These are phyloP conservation scores for Leccinum proliferum DNA, from an alignment of 1,284 basidiomycete species.

Conservation along the genomic window DNA sequence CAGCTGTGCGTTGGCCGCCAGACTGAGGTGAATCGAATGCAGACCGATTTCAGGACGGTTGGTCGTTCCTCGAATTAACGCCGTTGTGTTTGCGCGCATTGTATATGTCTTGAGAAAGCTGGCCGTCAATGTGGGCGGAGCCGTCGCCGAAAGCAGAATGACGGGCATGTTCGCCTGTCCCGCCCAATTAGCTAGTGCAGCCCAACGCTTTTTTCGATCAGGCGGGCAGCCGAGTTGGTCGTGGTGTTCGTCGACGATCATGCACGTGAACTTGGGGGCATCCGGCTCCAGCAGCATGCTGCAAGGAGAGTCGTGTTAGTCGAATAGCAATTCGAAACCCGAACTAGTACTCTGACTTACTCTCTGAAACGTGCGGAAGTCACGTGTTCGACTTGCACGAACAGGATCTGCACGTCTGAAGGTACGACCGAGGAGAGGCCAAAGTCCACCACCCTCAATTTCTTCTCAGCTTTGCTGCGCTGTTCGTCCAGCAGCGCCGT, in stretches of 20 bases:
- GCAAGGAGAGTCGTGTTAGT: background rate
- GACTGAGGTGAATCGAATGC: background rate
- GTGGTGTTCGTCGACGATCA: constrained; percentile 3
- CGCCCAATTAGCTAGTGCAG: background rate
- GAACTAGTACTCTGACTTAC: too few species aligned
- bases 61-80: background rate
- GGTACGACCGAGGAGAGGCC: background rate
- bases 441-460: background rate
- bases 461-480: background rate
- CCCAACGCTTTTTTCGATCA: background rate
- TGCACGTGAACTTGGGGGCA: background rate
- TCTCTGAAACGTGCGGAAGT: too few species aligned
- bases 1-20: too few species aligned
- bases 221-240: background rate
- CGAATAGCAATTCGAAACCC: too few species aligned
- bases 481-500: background rate
- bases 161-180: background rate
- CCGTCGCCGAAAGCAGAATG: background rate
- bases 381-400: background rate
- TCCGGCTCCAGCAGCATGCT: background rate
- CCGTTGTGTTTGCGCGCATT: background rate
- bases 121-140: background rate
- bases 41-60: constrained; percentile 1
- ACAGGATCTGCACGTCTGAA: background rate
- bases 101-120: background rate